Evolutionary conservation across 768 basidiomycete species (phyloP).

Genomic region (Xanthoconium stramineum): DNA sequence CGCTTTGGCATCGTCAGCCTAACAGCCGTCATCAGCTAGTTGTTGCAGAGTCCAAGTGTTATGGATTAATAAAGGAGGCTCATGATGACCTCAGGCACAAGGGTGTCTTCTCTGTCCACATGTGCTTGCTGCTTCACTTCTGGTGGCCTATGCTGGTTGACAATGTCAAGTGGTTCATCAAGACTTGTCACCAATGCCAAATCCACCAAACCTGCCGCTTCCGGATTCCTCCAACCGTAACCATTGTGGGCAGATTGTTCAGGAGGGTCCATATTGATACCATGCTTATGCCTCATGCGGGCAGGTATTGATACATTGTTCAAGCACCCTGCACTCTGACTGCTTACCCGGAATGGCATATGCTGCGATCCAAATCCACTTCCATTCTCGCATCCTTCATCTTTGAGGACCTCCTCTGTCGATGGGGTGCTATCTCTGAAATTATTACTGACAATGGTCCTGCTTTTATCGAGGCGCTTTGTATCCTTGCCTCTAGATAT

Average conservation of each 20-base stretch:
- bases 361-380: too few species aligned
- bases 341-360: not conserved
- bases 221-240: too few species aligned
- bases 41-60: too few species aligned
- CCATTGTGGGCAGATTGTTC: not conserved
- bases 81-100: not conserved
- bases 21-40: too few species aligned
- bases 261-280: not conserved
- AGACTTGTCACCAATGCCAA: not conserved
- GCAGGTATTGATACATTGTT: not conserved
- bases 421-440: too few species aligned
- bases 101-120: not conserved
- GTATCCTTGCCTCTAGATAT: too few species aligned
- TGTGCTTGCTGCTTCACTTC: not conserved
- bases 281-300: not conserved
- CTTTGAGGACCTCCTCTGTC: too few species aligned
- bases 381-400: too few species aligned
- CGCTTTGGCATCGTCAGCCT: too few species aligned
- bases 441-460: too few species aligned
- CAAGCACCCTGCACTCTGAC: not conserved
- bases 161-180: not conserved
- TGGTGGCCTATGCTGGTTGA: not conserved
- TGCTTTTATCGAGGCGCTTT: too few species aligned
- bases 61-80: not conserved
- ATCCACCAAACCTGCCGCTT: not conserved